Percentiles rank a stretch among this genome's conserved stretches.
Evolutionary conservation across 2,329 filamentous ascomycete species (phyloP).

Genomic region (Peltaster fructicola): DNA sequence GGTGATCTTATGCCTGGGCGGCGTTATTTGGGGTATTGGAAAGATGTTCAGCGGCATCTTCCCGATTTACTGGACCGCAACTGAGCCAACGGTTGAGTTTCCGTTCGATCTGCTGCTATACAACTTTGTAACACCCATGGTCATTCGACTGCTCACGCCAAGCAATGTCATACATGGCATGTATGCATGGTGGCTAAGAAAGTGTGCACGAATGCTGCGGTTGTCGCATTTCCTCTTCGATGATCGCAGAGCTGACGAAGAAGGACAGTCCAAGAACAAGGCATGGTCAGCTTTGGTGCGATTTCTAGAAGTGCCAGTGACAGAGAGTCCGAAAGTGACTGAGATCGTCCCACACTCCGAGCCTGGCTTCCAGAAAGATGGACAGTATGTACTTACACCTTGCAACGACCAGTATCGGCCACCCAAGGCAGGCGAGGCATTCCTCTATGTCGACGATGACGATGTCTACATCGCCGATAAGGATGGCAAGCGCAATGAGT

Average conservation of each 20-base stretch:
- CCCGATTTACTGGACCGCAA: constrained; percentile 84
- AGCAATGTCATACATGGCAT: constrained; percentile 67
- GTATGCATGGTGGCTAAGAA: constrained; percentile 93
- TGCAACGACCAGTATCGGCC: constrained; percentile 91
- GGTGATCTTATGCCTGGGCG: constrained; percentile 81
- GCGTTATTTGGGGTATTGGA: constrained; percentile 83
- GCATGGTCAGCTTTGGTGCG: no score
- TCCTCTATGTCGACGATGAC: constrained; percentile 54
- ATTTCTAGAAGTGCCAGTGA: no score
- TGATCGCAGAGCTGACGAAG: constrained; percentile 63
- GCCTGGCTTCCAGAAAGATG: constrained; percentile 46
- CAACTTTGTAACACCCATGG: constrained; percentile 84
- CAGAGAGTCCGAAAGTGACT: no score
- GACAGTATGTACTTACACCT: constrained; percentile 77
- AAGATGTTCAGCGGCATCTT: constrained; percentile 52
- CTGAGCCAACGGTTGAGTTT: constrained; percentile 83
- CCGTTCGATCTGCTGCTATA: constrained; percentile 89
- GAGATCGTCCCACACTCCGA: no score
- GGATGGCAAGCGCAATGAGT: constrained; percentile 24
- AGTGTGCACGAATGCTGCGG: constrained; percentile 61
- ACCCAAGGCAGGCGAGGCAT: constrained; percentile 65
- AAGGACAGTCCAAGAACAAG: constrained; percentile 36
- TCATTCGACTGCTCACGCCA: constrained; percentile 69
- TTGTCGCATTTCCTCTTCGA: constrained; percentile 89
- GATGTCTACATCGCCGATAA: constrained; percentile 20